Evolutionary conservation across 108 stramenopile genomes (phyloP).

Genomic region (Pseudonitzschia pungens): DNA sequence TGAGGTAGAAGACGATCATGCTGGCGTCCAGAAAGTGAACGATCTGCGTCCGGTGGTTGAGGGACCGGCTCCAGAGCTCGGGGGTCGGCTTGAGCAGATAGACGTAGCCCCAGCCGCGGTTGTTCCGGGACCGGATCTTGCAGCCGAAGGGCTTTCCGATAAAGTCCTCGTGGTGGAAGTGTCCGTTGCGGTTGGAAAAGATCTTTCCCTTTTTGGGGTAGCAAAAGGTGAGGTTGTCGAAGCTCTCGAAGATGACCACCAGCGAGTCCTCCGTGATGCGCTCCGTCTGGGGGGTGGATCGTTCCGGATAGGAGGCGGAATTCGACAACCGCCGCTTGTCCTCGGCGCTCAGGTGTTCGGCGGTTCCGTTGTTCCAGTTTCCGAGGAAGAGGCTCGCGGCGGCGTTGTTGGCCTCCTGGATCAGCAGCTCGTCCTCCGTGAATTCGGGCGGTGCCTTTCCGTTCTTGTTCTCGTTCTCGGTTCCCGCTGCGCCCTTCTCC

Average conservation of each 20-base stretch:
- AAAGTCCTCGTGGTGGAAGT: conserved; percentile 89
- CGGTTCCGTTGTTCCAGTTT: background rate
- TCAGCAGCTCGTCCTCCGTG: conserved; percentile 39
- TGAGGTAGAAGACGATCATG: conserved; percentile 77
- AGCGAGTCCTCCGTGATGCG: conserved; percentile 61
- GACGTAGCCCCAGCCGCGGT: conserved; percentile 75
- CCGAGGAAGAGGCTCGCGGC: conserved; percentile 70
- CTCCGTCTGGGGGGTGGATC: conserved; percentile 42
- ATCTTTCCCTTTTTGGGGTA: conserved; percentile 66
- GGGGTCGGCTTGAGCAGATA: conserved; percentile 88
- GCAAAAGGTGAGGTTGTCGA: conserved; percentile 79
- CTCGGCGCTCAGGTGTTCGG: background rate
- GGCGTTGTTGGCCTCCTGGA: conserved; percentile 69
- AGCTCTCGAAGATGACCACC: conserved; percentile 85
- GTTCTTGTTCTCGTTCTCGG: conserved; percentile 1
- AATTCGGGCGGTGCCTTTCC: conserved; percentile 3
- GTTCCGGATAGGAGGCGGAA: conserved; percentile 61
- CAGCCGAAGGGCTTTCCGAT: conserved; percentile 85
- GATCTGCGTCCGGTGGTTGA: conserved; percentile 92
- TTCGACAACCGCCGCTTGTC: conserved; percentile 18
- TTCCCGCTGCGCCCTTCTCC: conserved; percentile 1
- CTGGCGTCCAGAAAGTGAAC: conserved; percentile 87
- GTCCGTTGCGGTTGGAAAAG: conserved; percentile 86
- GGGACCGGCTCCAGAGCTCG: conserved; percentile 86
- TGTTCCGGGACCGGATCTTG: conserved; percentile 74